phyloP scores from a whole-genome alignment of 441 rosid species.

The Pelargonium citronellum region DNA sequence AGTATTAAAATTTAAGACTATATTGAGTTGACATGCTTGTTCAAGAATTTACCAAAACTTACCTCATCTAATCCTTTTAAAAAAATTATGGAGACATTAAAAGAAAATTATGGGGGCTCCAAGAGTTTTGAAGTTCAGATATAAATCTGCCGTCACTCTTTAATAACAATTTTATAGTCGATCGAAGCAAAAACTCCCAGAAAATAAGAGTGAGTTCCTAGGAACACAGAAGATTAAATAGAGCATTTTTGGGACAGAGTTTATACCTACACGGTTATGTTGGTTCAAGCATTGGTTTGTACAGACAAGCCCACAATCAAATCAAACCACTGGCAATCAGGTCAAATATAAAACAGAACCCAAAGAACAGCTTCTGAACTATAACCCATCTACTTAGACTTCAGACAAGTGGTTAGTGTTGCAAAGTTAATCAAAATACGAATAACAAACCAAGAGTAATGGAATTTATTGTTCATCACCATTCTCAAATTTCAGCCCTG shows the following conservation, averaged over 20 bases:
- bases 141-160: background rate
- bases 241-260: background rate
- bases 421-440: background rate
- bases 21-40: too few species aligned
- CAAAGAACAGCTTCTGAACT: background rate
- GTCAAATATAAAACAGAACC: background rate
- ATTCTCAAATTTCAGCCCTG: background rate
- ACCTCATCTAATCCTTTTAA: background rate
- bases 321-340: background rate
- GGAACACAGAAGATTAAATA: background rate
- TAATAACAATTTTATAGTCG: background rate
- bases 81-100: background rate
- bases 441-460: background rate
- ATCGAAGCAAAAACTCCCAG: background rate
- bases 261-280: background rate
- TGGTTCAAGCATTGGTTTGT: background rate
- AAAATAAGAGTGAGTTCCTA: background rate
- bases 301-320: background rate
- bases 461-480: background rate
- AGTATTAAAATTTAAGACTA: too few species aligned
- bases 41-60: too few species aligned
- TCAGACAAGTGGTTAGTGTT: background rate
- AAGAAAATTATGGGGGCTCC: background rate
- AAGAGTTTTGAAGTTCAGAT: background rate
- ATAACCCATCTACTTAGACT: constrained; percentile 1